phyloP scores from a whole-genome alignment of 495 filamentous ascomycete species.

The Daldinia bambusicola region DNA sequence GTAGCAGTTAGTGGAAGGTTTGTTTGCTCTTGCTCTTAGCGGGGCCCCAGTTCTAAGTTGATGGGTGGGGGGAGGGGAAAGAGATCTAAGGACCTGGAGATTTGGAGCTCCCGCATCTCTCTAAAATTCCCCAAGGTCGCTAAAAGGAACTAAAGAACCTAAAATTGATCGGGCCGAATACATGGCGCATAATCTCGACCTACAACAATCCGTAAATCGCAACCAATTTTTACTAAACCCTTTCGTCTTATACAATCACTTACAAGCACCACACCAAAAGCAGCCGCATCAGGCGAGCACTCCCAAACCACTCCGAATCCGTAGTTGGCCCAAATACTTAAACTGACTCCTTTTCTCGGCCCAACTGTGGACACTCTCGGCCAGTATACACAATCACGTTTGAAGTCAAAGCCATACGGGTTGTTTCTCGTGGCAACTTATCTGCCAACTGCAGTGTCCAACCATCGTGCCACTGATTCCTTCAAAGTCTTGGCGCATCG shows the following conservation, averaged over 20 bases:
- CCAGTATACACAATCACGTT: not conserved
- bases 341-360: constrained; percentile 25
- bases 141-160: constrained; percentile 10
- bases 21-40: constrained; percentile 9
- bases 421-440: not conserved
- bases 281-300: constrained; percentile 11
- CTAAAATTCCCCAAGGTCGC: constrained; percentile 16
- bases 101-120: constrained; percentile 33
- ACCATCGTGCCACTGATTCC: constrained; percentile 15
- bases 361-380: constrained; percentile 33
- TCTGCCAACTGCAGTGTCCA: not conserved
- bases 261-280: constrained; percentile 17
- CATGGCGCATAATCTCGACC: constrained; percentile 4
- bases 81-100: constrained; percentile 9
- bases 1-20: not conserved
- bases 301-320: not conserved
- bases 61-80: not conserved
- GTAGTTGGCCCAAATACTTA: not conserved
- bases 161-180: constrained; percentile 34
- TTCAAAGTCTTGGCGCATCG: constrained; percentile 18
- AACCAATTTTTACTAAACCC: constrained; percentile 12
- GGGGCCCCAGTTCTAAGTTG: constrained; percentile 21
- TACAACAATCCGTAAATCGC: too few species aligned
- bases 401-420: not conserved
- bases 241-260: not conserved